phyloP scores from a whole-genome alignment of 2,329 filamentous ascomycete genomes.

The Sporothrix humicola region DNA sequence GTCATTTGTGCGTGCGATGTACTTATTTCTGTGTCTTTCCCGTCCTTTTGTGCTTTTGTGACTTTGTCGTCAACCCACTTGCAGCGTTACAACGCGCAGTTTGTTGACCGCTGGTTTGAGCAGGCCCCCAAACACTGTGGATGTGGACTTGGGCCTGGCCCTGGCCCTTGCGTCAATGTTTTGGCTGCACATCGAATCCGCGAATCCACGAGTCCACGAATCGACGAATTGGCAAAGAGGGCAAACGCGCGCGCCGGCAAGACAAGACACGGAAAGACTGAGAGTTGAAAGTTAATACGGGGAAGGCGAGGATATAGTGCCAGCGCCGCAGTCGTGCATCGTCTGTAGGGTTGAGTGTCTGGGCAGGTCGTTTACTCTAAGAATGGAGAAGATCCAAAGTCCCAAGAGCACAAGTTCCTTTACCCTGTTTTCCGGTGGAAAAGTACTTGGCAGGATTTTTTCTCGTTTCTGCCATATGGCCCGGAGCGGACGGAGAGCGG shows the following conservation, averaged over 20 bases:
- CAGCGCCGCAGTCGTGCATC: conserved; percentile 12
- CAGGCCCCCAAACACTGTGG: no score
- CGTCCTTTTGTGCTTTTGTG: neutral
- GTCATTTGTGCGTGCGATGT: no score
- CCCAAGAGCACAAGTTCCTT: neutral
- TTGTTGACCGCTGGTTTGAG: conserved; percentile 28
- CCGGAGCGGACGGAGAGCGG: conserved; percentile 1
- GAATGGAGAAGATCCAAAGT: no score
- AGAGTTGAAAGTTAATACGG: neutral
- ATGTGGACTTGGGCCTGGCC: neutral
- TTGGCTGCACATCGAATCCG: neutral
- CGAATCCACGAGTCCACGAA: no score
- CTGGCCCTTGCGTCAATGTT: conserved; percentile 26
- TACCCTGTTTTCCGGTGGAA: neutral
- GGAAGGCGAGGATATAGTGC: neutral
- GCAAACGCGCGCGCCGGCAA: neutral
- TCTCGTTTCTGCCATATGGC: neutral
- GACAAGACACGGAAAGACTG: neutral
- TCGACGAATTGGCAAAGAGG: neutral
- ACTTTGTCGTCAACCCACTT: neutral
- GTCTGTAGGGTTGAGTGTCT: neutral
- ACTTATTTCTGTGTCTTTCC: no score
- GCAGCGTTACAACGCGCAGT: conserved; percentile 30
- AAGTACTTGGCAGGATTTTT: neutral
- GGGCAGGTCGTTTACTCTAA: neutral